A percentile compares a stretch with the other conserved stretches of the same genome.
phyloP scores from a whole-genome alignment of 116 monocot genomes.

The Posidonia oceanica region DNA sequence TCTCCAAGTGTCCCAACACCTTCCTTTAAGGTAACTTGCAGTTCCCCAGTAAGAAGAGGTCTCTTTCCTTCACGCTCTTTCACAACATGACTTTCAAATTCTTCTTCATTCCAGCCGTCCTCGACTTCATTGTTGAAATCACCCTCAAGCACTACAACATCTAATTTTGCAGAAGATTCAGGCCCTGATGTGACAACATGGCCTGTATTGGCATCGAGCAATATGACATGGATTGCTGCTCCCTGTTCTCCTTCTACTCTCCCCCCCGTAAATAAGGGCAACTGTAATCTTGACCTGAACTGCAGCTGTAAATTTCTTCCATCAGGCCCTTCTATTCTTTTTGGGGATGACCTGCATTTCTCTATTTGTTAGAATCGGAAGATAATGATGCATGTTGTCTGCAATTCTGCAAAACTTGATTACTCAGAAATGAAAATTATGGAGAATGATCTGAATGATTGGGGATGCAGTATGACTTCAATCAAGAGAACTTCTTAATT shows the following conservation, averaged over 20 bases:
- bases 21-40: constrained; percentile 81
- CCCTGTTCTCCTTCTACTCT: constrained; percentile 80
- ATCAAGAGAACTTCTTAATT: too few relatives aligned
- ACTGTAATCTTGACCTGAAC: constrained; percentile 48
- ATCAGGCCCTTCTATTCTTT: constrained; percentile 59
- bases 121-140: constrained; percentile 74
- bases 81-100: constrained; percentile 64
- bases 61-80: constrained; percentile 80
- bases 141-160: constrained; percentile 75
- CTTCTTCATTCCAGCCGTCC: constrained; percentile 63
- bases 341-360: constrained; percentile 46
- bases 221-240: constrained; percentile 67
- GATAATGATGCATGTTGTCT: neutral
- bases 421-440: too few relatives aligned
- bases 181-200: constrained; percentile 46
- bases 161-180: constrained; percentile 57
- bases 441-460: too few relatives aligned
- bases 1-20: constrained; percentile 88
- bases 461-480: too few relatives aligned
- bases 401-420: too few relatives aligned
- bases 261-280: constrained; percentile 67
- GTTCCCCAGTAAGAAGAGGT: constrained; percentile 86
- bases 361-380: neutral
- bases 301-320: constrained; percentile 60
- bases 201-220: constrained; percentile 42